Evolutionary conservation across 2,329 filamentous ascomycete species (phyloP), one percentile per base, ranked within the genome.

Genomic region (Fusarium praegraminearum): DNA sequence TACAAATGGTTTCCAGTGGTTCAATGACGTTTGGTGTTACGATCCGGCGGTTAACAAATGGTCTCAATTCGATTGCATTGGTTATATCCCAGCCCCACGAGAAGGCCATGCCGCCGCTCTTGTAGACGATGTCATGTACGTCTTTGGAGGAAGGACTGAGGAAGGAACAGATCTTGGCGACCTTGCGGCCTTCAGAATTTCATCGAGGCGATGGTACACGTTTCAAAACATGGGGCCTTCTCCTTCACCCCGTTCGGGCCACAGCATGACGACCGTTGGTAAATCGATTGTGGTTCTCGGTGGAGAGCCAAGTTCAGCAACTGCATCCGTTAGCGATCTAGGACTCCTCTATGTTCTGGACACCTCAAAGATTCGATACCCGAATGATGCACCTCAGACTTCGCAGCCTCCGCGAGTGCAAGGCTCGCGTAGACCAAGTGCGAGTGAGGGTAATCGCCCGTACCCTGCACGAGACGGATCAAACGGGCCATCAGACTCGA

Each of bases 171-270:
- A 99, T 78, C 83, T 99, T 6, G 96, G 95, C 35, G 96, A 99
- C 79, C 85, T 99, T 44, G 95, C 96, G 4, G 96, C 96, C 2
- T 89, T 89, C 74, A 82, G 86, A 55, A 89, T 89, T 62, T 89
- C 91, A 1, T 94, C 94, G 13, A 90, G 93, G 70, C 89, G 96
- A 63, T 99, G 96, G 96, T 99, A 98, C 79, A 99, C 96, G 36
- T 99, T 99, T 81, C 96, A 99, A 77, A 99, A 99, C 77, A 99
- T 99, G 96, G 96, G 96, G 0, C 94, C 94, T 5, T 97, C 94
- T 2, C 96, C 96, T 0, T 98, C 94, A 5, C 90, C 96, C 33
- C 88, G 96, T 64, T 98, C 95, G 18, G 96, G 96, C 2, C 96
- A 99, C 79, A 98, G 94, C 79, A 98, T 99, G 96, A 98, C 96